Evolutionary conservation across 176 grass and related monocot species (phyloP), one percentile per base, ranked within the genome.

Genomic region (Carex scoparia): DNA sequence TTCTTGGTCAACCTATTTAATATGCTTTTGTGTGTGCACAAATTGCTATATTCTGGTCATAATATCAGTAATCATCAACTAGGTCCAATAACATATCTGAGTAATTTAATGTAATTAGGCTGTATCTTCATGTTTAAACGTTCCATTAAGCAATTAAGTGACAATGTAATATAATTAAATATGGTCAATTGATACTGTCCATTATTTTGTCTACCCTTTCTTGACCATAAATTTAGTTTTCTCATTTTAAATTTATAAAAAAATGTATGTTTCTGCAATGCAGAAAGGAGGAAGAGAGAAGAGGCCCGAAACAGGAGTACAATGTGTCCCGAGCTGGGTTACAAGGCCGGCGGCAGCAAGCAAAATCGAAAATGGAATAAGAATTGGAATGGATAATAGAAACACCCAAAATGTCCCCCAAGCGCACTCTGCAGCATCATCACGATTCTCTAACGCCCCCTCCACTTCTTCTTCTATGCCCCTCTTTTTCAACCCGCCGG

Each of bases 371-470:
- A 65, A 40, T 75, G 83, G 83, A 46, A 48, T 65, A 42, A 81
- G 56, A 81, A 81, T 65, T 13, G 74, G 74, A 79, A 58, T 53
- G 9, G 48, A 75, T 42, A 35, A 58, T 62, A 60, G 61, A 40
- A 81, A 84, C 55, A 55, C 70, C 68, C 72, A 61, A 68, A 85
- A 59, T 78, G 15, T 49, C 38, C 75, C 90, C 37, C 87, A 84
- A 4, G 80, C 86, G 61, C 84, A 84, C n/a, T 89, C 90, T 84
- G 96, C 96, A 94, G 96, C 91, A 98, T 93, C 91, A 95, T 95
- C 93, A 95, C 91, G 96, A 98, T 98, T 98, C 93, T 95, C 95
- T 71, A 94, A 68, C n/a, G 40, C 75, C 63, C 54, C 86, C 65
- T 35, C 14, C 42, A 67, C 86, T 79, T 89, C 86, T 90, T 86